A percentile compares a stretch with the other conserved stretches of the same genome.
Evolutionary conservation across 129 eudicot genomes (phyloP).

Genomic region (Escallonia rubra): DNA sequence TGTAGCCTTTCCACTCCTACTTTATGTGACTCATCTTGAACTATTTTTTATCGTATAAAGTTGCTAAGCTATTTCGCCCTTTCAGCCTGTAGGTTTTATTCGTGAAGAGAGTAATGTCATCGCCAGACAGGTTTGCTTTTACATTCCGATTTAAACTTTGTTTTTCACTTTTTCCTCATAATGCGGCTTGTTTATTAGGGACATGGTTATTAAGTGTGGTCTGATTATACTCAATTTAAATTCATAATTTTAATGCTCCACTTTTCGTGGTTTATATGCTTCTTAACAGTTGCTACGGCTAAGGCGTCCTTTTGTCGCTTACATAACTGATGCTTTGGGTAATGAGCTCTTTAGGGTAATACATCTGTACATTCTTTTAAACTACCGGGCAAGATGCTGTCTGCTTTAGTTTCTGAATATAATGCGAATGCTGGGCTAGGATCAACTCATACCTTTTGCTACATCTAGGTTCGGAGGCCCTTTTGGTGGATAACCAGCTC

Average conservation of each 20-base stretch:
- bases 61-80: conserved; percentile 1
- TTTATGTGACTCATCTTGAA: background rate
- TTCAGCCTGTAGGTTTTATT: conserved; percentile 96
- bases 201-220: background rate
- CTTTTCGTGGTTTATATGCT: conserved; percentile 16
- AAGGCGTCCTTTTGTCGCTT: conserved; percentile 84
- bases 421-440: conserved; percentile 2
- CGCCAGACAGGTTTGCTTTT: conserved; percentile 65
- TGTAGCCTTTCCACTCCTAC: conserved; percentile 21
- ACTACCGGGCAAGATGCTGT: background rate
- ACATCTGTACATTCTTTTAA: conserved; percentile 8
- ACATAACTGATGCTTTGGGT: conserved; percentile 79
- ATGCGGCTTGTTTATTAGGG: background rate
- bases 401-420: conserved; percentile 5
- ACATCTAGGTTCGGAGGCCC: conserved; percentile 75
- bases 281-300: conserved; percentile 73
- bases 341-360: conserved; percentile 83
- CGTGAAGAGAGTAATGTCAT: conserved; percentile 86
- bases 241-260: background rate
- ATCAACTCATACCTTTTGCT: conserved; percentile 16
- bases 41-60: background rate
- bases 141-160: background rate
- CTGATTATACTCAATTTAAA: background rate
- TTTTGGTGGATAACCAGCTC: conserved; percentile 99
- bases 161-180: too few relatives aligned